Base-by-base conservation (phyloP, 768 basidiomycete species). In the Mycena galopus region DNA sequence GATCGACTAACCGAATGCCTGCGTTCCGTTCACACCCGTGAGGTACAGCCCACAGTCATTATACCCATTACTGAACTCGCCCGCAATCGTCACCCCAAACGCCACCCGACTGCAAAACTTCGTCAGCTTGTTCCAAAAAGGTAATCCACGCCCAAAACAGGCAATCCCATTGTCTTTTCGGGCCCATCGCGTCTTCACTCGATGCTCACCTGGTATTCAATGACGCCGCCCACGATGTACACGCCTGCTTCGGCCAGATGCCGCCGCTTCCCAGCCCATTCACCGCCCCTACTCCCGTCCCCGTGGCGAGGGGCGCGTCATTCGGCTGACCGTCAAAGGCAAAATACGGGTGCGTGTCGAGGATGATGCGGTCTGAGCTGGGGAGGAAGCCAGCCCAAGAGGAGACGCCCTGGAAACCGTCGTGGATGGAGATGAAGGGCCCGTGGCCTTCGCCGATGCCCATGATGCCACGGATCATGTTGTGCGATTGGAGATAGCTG, bases 401-500 rank as follows among this genome's bases (percentile, higher is more conserved):
- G 30, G 57, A 67, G 47, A 83, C 77, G 66, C 86, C 86, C 21
- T 79, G 66, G 79, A 90, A 89, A 47, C 86, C 86, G 67, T 90
- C 88, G 76, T 89, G 89, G 35, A 90, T 76, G 21, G 80, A 65
- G 44, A 90, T 85, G 78, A 81, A 85, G 84, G 60, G 88, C 5
- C 60, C 60, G 11, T 62, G 27, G 80, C 72, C 88, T 77, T 77
- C 87, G 84, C 92, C 92, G 50, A 84, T 75, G 35, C 91, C 91
- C 8, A 91, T 91, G 73, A 92, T 88, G n/a, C 78, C 78, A 35
- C 91, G 86, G 59, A 92, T 85, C 78, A 86, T 86, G 63, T 88
- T 72, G 81, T 86, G 85, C 77, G 88, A 77, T 60, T 81, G 64
- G 72, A 86, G 77, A 83, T 87, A 82, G 82, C 88, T 84, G 51